Evolutionary conservation across 495 filamentous ascomycete genomes (phyloP), one percentile per base, ranked within the genome.

Genomic region (Opeltia flavorubescens): DNA sequence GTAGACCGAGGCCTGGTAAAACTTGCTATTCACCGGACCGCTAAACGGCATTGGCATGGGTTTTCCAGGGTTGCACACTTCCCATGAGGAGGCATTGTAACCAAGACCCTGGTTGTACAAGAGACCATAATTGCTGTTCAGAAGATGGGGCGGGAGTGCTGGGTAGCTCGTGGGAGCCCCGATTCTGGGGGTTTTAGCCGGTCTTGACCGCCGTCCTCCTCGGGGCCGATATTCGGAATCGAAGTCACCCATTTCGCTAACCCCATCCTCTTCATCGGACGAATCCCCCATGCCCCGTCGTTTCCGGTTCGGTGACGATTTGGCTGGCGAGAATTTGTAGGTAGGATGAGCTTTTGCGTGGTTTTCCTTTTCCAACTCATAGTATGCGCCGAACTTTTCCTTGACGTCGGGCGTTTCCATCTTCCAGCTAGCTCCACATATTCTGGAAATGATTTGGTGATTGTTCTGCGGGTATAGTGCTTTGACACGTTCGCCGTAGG

Each of bases 311-410:
- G 59, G 38, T 28, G 66, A 63, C 23, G 80, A 68, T 62, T 94
- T 95, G 43, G 79, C 72, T 2, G 91, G 91, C 30, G 86, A 81
- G 65, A 96, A 98, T 62, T 95, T 96, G 69, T 98, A 98, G 26
- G 81, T 81, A 1, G 91, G 91, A 56, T 93, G 86, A 9, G 89
- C 85, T 35, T 74, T 71, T 41, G 83, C 78, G 57, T 98, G 91
- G 61, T 93, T 95, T 27, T 75, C 68, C 18, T 89, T 77, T 64
- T 98, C 91, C 23, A 86, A 71, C 56, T 75, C 78, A 3, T 89
- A 85, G 60, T 84, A 79, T 3, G 75, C 66, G 59, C 88, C 85
- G 69, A 86, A 98, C 59, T 84, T 76, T n/a, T 79, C 71, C 9
- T 79, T 75, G 43, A 95, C 59, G 23, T 76, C 67, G 33, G 71